Conservation (phyloP, 805 yeast genomes). For the Candida michaelii region DNA sequence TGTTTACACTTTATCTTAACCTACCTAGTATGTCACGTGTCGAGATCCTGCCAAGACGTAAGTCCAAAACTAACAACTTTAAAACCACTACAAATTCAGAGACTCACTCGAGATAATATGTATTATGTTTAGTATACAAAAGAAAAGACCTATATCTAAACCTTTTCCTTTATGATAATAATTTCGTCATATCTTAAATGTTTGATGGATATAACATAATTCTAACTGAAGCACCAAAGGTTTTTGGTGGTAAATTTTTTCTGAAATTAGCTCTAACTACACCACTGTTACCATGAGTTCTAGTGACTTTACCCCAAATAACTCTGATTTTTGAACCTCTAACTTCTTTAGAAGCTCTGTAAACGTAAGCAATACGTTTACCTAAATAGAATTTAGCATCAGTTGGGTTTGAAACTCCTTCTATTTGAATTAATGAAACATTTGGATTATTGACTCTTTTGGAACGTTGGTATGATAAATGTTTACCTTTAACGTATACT, state of each 20-base stretch:
- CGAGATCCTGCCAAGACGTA: no score
- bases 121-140: slow-evolving; percentile 12
- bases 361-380: slow-evolving; percentile 98
- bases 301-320: slow-evolving; percentile 98
- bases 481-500: slow-evolving; percentile 99
- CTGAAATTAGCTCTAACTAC: slow-evolving; percentile 98
- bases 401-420: slow-evolving; percentile 88
- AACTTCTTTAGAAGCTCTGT: slow-evolving; percentile 97
- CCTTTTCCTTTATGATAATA: slow-evolving; percentile 15
- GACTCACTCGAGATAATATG: slow-evolving; percentile 1
- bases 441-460: slow-evolving; percentile 98
- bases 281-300: slow-evolving; percentile 99
- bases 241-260: slow-evolving; percentile 98
- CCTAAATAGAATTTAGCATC: slow-evolving; percentile 99
- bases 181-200: slow-evolving; percentile 61
- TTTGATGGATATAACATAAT: slow-evolving; percentile 99
- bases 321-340: slow-evolving; percentile 99
- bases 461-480: slow-evolving; percentile 99
- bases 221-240: slow-evolving; percentile 99
- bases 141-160: not conserved
- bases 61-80: not conserved
- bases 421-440: slow-evolving; percentile 94
- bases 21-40: no score
- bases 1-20: no score
- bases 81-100: no score